Evolutionary conservation across 2,329 filamentous ascomycete species (phyloP).

Genomic region (Trichoderma endophyticum): DNA sequence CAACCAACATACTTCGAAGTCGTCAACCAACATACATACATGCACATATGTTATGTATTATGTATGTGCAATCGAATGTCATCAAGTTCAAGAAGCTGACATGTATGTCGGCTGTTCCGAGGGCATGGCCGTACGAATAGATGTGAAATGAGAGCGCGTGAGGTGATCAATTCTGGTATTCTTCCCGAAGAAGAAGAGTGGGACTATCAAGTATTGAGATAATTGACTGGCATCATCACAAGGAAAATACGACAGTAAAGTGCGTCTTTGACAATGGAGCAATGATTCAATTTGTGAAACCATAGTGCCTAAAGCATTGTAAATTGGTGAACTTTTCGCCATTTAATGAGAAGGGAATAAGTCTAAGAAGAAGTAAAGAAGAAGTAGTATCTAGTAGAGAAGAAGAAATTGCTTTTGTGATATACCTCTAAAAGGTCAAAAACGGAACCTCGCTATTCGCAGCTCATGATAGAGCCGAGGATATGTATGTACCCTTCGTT

Average conservation of each 20-base stretch:
- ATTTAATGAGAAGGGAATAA: not conserved
- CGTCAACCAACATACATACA: not conserved
- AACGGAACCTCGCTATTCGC: too few species aligned
- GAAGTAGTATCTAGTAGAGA: not conserved
- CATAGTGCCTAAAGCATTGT: not conserved
- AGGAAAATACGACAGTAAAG: not conserved
- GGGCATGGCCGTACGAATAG: not conserved
- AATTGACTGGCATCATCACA: not conserved
- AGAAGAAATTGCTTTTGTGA: not conserved
- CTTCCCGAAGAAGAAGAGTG: not conserved
- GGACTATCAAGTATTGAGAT: not conserved
- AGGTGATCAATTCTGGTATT: not conserved
- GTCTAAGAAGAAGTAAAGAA: not conserved
- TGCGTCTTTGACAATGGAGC: not conserved
- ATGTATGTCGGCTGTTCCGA: not conserved
- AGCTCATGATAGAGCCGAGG: too few species aligned
- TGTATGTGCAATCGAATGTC: not conserved
- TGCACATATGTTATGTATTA: not conserved
- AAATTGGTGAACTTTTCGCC: not conserved
- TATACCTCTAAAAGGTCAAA: not conserved
- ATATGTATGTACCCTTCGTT: not conserved
- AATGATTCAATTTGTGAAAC: not conserved
- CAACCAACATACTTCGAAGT: not conserved
- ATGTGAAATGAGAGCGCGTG: not conserved
- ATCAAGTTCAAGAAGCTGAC: not conserved